A percentile compares a stretch with the other conserved stretches of the same genome.
Evolutionary conservation across 1,284 basidiomycete species (phyloP).

Genomic region (Rhodotorula glutinis): DNA sequence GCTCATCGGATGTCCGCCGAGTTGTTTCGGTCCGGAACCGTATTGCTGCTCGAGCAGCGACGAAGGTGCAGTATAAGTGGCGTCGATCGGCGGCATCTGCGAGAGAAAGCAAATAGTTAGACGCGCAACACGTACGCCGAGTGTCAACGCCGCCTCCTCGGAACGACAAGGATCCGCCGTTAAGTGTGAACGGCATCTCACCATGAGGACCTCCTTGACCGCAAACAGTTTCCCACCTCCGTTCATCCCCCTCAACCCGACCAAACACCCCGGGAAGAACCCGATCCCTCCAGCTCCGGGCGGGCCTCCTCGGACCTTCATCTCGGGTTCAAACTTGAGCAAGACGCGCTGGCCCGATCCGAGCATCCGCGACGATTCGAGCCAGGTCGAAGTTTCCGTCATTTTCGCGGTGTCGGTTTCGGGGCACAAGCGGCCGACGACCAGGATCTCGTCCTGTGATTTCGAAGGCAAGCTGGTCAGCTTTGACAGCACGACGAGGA

Average conservation of each 20-base stretch:
- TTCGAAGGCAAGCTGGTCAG: too few species aligned
- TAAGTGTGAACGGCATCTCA: too few species aligned
- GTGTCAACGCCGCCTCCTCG: too few species aligned
- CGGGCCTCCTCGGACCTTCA: constrained; percentile 64
- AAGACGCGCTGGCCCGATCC: constrained; percentile 56
- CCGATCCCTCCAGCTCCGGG: constrained; percentile 65
- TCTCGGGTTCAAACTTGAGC: constrained; percentile 63
- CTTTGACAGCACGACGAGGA: too few species aligned
- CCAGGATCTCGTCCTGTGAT: constrained; percentile 68
- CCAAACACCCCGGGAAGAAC: constrained; percentile 85
- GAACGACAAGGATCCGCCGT: too few species aligned
- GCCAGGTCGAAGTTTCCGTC: constrained; percentile 65
- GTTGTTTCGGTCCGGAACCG: constrained; percentile 44
- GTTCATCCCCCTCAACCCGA: constrained; percentile 83
- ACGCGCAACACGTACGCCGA: too few species aligned
- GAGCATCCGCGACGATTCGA: constrained; percentile 77
- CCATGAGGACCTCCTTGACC: constrained; percentile 76
- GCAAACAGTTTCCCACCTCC: constrained; percentile 83
- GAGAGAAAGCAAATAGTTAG: not conserved
- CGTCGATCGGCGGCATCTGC: constrained; percentile 51
- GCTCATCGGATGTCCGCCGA: constrained; percentile 56
- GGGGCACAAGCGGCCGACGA: constrained; percentile 75
- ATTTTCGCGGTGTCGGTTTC: constrained; percentile 66
- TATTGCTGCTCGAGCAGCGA: constrained; percentile 47
- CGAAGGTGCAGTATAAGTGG: constrained; percentile 45